Percentiles rank a stretch among this genome's conserved stretches.
These are phyloP conservation scores for Phalaenopsis hybrid DNA, from an alignment of 116 monocot genomes.

Conservation along the genomic window DNA sequence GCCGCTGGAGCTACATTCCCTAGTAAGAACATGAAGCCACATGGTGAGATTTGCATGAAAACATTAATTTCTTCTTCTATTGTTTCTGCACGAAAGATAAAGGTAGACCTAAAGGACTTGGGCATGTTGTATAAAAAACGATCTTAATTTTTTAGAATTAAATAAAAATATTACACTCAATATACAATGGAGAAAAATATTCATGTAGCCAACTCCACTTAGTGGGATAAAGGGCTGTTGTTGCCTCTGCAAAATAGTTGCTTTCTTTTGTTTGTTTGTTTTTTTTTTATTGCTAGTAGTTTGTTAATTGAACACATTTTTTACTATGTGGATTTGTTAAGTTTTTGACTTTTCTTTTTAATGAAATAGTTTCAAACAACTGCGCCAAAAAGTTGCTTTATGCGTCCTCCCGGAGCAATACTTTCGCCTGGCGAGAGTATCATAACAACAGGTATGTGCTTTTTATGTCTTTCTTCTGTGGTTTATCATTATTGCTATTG, in stretches of 20 bases:
- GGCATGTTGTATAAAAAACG: too few relatives aligned
- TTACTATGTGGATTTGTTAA: background rate
- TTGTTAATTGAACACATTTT: background rate
- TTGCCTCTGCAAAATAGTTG: background rate
- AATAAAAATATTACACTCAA: too few relatives aligned
- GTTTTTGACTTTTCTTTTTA: background rate
- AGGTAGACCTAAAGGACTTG: too few relatives aligned
- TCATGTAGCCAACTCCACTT: too few relatives aligned
- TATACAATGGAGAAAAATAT: too few relatives aligned
- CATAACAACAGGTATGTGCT: constrained; percentile 44
- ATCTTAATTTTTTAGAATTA: too few relatives aligned
- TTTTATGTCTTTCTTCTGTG: background rate
- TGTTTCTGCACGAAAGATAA: too few relatives aligned
- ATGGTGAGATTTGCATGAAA: background rate
- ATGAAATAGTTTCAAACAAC: constrained; percentile 70
- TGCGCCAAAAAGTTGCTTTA: constrained; percentile 67
- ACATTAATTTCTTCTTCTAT: too few relatives aligned
- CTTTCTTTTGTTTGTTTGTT: background rate
- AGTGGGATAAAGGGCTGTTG: too few relatives aligned
- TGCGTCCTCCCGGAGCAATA: constrained; percentile 64
- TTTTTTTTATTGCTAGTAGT: background rate
- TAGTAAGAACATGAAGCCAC: too few relatives aligned
- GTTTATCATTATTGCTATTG: background rate
- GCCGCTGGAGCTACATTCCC: too few relatives aligned
- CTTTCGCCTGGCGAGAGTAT: constrained; percentile 56